These are phyloP conservation scores for Lichtheimia ornata DNA, from an alignment of 371 early-diverging fungal genomes.

Conservation along the genomic window DNA sequence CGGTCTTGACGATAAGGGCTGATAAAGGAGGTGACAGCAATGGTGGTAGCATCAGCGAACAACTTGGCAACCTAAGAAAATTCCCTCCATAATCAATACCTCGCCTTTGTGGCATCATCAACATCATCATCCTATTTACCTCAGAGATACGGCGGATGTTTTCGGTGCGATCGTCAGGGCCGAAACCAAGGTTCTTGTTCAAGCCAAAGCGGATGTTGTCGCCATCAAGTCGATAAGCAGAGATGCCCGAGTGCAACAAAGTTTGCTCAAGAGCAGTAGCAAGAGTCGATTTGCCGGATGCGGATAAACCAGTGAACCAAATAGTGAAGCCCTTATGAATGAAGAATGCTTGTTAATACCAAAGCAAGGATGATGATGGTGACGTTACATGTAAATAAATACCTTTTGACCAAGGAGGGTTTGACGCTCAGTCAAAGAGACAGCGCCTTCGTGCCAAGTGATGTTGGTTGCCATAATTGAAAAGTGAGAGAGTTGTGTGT, in stretches of 20 bases:
- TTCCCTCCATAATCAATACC: conserved; percentile 1
- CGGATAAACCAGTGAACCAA: conserved; percentile 95
- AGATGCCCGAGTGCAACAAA: conserved; percentile 70
- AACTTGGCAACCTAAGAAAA: conserved; percentile 74
- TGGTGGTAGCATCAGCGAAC: conserved; percentile 82
- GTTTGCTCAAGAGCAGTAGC: conserved; percentile 90
- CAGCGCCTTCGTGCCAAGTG: conserved; percentile 86
- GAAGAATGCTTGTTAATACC: not conserved
- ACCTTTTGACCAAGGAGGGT: conserved; percentile 74
- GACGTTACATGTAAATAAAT: not conserved
- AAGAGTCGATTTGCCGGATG: conserved; percentile 91
- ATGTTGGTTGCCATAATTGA: conserved; percentile 76
- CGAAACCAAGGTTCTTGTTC: conserved; percentile 92
- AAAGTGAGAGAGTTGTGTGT: not conserved
- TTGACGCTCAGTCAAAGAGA: conserved; percentile 77
- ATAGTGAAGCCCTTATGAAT: conserved; percentile 77
- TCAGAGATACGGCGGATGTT: conserved; percentile 94
- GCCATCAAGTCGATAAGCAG: conserved; percentile 90
- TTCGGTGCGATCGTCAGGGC: conserved; percentile 88
- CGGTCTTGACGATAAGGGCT: conserved; percentile 87
- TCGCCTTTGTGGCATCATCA: not conserved
- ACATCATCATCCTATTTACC: conserved; percentile 39
- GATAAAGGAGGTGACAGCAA: conserved; percentile 90
- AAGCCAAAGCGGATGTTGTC: conserved; percentile 95
- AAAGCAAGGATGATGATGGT: conserved; percentile 1